These are phyloP conservation scores for Mucor piriformis DNA, from an alignment of 371 early-diverging fungal genomes.

Conservation along the genomic window DNA sequence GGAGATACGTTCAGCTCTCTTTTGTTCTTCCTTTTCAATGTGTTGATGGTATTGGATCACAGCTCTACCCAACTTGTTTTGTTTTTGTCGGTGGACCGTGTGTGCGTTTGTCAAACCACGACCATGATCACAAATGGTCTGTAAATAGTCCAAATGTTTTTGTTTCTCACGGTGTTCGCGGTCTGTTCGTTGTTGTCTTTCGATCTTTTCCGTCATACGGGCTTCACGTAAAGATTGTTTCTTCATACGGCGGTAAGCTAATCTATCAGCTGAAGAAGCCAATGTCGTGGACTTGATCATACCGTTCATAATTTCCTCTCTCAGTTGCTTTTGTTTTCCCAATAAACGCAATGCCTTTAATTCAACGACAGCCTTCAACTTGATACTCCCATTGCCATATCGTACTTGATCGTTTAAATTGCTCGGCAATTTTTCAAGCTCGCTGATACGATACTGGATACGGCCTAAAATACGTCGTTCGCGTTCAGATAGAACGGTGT, in stretches of 20 bases:
- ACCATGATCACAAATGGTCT: conserved; percentile 79
- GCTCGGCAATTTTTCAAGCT: conserved; percentile 63
- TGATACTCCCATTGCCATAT: conserved; percentile 10
- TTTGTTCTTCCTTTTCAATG: conserved; percentile 91
- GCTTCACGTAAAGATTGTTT: conserved; percentile 90
- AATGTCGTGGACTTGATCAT: conserved; percentile 72
- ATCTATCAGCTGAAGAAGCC: conserved; percentile 78
- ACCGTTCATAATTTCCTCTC: conserved; percentile 77
- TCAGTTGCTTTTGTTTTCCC: conserved; percentile 77
- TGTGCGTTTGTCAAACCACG: conserved; percentile 71
- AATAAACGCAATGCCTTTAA: conserved; percentile 80
- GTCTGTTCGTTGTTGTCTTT: conserved; percentile 86
- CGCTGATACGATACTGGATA: conserved; percentile 74
- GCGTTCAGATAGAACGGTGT: conserved; percentile 71
- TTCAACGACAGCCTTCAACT: conserved; percentile 81
- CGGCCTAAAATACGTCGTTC: conserved; percentile 70
- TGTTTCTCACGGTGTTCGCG: conserved; percentile 85
- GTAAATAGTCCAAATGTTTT: conserved; percentile 81
- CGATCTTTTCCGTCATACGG: conserved; percentile 87
- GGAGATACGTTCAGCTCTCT: conserved; percentile 76
- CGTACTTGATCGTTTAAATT: conserved; percentile 17
- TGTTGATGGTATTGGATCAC: conserved; percentile 81
- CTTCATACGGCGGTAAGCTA: conserved; percentile 84
- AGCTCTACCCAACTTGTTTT: conserved; percentile 68
- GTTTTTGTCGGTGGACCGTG: conserved; percentile 61